Evolutionary conservation across 805 yeast genomes (phyloP).

Genomic region (Debaryomyces hansenii): DNA sequence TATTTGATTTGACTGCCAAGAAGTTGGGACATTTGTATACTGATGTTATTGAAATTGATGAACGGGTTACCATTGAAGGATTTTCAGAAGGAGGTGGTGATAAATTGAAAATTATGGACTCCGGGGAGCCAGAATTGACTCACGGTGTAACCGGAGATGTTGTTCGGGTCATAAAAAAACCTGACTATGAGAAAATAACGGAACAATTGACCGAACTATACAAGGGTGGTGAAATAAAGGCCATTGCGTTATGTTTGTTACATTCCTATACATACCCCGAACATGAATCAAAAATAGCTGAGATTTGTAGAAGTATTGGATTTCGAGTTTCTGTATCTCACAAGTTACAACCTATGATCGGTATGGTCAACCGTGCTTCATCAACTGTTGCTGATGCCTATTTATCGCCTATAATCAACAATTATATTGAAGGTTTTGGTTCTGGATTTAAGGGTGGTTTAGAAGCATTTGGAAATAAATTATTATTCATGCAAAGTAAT

Average conservation of each 20-base stretch:
- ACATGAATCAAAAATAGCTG: conserved; percentile 30
- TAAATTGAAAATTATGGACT: conserved; percentile 8
- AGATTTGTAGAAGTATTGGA: conserved; percentile 30
- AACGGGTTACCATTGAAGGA: conserved; percentile 74
- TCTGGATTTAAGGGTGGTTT: conserved; percentile 35
- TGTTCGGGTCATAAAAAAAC: conserved; percentile 24
- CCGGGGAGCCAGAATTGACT: conserved; percentile 27
- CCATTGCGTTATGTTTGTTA: conserved; percentile 32
- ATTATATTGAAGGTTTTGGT: conserved; percentile 30
- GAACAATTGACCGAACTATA: conserved; percentile 20
- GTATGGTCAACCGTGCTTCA: conserved; percentile 33
- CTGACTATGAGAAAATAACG: conserved; percentile 21
- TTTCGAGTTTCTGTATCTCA: conserved; percentile 37
- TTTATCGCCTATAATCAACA: conserved; percentile 32
- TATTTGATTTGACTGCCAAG: conserved; percentile 73
- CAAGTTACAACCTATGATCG: conserved; percentile 37
- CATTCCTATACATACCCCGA: conserved; percentile 36
- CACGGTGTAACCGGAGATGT: conserved; percentile 26
- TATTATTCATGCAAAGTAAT: conserved; percentile 91
- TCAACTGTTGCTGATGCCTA: conserved; percentile 41
- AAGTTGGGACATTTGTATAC: conserved; percentile 72
- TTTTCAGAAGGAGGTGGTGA: conserved; percentile 66
- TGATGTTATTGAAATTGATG: conserved; percentile 77
- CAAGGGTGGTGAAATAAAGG: conserved; percentile 15
- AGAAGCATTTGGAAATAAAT: conserved; percentile 42